Base-by-base conservation (phyloP, 768 basidiomycete species). In the Suillus variegatus region DNA sequence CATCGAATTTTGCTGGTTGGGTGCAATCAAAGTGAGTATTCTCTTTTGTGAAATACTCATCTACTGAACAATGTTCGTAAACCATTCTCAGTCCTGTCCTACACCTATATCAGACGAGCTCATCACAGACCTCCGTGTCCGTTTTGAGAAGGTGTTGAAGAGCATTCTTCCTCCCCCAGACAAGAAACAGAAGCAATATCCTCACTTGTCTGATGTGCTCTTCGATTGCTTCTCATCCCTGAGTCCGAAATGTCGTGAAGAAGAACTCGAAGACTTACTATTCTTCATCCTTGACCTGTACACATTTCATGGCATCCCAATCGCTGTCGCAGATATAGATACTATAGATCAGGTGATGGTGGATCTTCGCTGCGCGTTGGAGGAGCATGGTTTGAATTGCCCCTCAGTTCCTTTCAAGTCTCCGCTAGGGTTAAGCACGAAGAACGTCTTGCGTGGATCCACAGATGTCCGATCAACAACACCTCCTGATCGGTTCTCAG, bases 1-100 rank as follows among this genome's bases (percentile, higher is more conserved):
- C 68, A 89, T 99, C 52, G 97, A 99, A 74, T 95, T 93, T 70
- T 95, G 92, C 72, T 99, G 97, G 97, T 82, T 99, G 3, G 97
- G 97, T 1, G 95, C 91, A 25, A 98, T 97, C 86, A 99, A 98
- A 88, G 96, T 95, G 60, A 41, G 82, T 71, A 4, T 25, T 63
- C 10, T 64, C 18, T 41, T 41, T 55, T 44, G n/a, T 22, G 4
- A 18, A 38, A 41, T 44, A 47, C 40, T 8, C 63, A 35, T 65
- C 10, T 40, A 40, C 18, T 49, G 38, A 65, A 44, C 46, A 63
- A 41, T 64, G 60, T 51, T 20, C 38, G 22, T 60, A 91, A 92
- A 88, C 89, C 1, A 88, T 92, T 71, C 79, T 88, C 38, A 86
- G 83, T 64, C 81, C 83, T 25, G 81, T 82, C 2, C 77, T 76